Base-by-base conservation (phyloP, 169 alveolate genomes). In the Cryptosporidium sp. region DNA sequence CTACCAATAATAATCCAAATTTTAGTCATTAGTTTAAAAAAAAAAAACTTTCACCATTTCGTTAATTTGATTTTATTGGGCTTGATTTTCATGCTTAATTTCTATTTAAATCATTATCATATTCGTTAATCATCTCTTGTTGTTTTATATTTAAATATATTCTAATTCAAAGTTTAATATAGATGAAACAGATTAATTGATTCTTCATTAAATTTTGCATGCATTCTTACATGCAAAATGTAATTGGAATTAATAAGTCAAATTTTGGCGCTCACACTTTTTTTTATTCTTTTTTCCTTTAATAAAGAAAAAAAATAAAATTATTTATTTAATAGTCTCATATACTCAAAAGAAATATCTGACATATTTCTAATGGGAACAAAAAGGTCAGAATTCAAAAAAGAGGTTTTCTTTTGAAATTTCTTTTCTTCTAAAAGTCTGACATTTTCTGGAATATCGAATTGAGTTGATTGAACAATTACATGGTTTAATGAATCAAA, bases 401-500 rank as follows among this genome's bases (percentile, higher is more conserved):
- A 56, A 14, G 44, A 33, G 18, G 21, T 44, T 29, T 12, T 72
- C 21, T 39, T 45, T 44, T 56, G 45, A 56, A 29, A 29, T 12
- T 23, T 48, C 21, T 72, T 45, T 3, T 52, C 85, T 35, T 72
- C 85, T 23, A 72, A 69, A 6, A 72, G 62, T n/a, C 53, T 23
- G 37, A 72, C 85, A 56, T 56, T 56, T 51, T 72, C 52, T 52
- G 85, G 85, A 29, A 72, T 48, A 3, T 52, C 9, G 48, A 44
- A 72, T 31, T 72, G 31, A 10, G 85, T 72, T 3, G 85, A 72
- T 31, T 72, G 85, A 51, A 72, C 85, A 8, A 72, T 29, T 33
- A 72, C 68, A 10, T 72, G 85, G 29, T 72, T 72, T 2, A 51
- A 29, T 44, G 67, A 48, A 35, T 72, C 85, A 52, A 72, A 45